Percentiles rank a stretch among this genome's conserved stretches.
These are phyloP conservation scores for Basipetospora sp. DNA, from an alignment of 2,329 filamentous ascomycete species.

Conservation along the genomic window DNA sequence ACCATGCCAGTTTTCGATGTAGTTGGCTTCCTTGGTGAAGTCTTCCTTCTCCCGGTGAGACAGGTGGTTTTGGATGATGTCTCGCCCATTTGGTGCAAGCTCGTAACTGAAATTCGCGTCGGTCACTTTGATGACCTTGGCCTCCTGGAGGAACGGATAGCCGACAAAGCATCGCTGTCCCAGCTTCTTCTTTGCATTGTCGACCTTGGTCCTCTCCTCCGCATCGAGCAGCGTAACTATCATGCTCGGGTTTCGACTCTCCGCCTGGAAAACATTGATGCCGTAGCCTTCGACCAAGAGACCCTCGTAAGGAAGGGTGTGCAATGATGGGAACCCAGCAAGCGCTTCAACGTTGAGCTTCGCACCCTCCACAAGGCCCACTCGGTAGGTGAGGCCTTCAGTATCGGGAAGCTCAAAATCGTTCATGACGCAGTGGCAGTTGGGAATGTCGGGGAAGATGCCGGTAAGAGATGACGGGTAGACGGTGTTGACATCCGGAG, in stretches of 20 bases:
- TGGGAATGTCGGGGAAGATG: conserved; percentile 73
- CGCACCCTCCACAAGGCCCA: conserved; percentile 71
- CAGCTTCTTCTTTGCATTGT: conserved; percentile 62
- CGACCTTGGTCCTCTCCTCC: conserved; percentile 53
- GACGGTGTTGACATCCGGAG: conserved; percentile 57
- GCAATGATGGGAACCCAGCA: conserved; percentile 83
- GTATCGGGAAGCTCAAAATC: conserved; percentile 88
- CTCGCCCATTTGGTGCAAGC: conserved; percentile 48
- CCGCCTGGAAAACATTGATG: conserved; percentile 87
- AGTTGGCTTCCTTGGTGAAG: conserved; percentile 69
- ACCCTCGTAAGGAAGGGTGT: conserved; percentile 71
- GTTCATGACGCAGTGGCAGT: conserved; percentile 87
- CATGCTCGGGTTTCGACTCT: conserved; percentile 94
- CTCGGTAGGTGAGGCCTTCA: conserved; percentile 73
- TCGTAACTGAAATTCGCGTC: conserved; percentile 88
- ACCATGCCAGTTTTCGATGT: conserved; percentile 76
- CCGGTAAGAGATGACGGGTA: conserved; percentile 82
- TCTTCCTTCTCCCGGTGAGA: conserved; percentile 61
- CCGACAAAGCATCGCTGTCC: conserved; percentile 80
- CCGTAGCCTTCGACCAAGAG: conserved; percentile 59
- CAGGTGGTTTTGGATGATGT: conserved; percentile 56
- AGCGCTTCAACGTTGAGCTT: conserved; percentile 71
- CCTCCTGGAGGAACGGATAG: conserved; percentile 90
- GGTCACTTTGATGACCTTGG: conserved; percentile 73
- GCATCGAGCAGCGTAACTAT: conserved; percentile 69